Evolutionary conservation across 257 asterid species (phyloP), one percentile per base, ranked within the genome.

Genomic region (Henckelia pumila): DNA sequence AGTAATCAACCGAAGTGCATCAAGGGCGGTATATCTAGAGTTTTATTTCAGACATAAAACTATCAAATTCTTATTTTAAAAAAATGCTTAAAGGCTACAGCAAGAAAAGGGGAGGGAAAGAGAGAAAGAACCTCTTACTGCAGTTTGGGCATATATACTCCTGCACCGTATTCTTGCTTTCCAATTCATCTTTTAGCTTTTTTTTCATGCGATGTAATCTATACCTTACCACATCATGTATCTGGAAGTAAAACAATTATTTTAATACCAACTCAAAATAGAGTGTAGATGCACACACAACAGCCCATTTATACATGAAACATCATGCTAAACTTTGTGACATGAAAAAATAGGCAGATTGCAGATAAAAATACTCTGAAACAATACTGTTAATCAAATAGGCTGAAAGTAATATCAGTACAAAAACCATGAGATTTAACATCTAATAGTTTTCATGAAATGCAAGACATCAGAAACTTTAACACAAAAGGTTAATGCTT

Each of bases 181-280:
- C 99, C 73, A 91, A 75, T 73, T 91, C 98, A 87, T 94, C 98
- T 79, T 86, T 94, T 66, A 94, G 81, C 81, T 81, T 88, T 81
- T 94, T 94, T 80, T 63, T 91, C 99, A 94, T 91, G 68, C 99
- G 88, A 60, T 91, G 93, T 58, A 94, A 68, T 83, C 99, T 78
- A 83, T 94, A 91, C 75, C 99, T 84, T 66, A 94, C 96, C 47
- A 94, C 96, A 80, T 94, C 99, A 74, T 84, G 82, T 78, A 91
- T 83, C 98, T 94, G 91, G 86, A 78, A 64, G 20, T 24, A 59
- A 61, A 49, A 44, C 19, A 56, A 56, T 50, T 60, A 50, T 22
- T 7, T 19, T 21, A 23, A 21, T 13, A 22, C 8, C 8, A 53
- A 23, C 33, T 62, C 33, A 37, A 33, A 50, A 13, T 2, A 7